Conservation (phyloP, 495 filamentous ascomycete genomes). For the Talaromyces thailandensis region DNA sequence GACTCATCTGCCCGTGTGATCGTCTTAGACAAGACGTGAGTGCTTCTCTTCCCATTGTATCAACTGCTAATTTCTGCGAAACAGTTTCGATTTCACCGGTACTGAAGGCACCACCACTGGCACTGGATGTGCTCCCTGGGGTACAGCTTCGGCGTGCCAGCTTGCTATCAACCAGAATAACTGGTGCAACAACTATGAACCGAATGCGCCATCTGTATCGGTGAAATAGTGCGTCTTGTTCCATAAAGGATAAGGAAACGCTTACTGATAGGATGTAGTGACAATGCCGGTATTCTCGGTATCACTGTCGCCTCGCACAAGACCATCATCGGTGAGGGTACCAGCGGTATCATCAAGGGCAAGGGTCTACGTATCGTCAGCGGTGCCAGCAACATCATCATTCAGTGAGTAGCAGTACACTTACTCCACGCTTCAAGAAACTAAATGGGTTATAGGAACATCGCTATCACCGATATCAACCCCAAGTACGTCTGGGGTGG, state of each 20-base stretch:
- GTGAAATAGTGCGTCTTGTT: not conserved
- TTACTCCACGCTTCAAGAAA: not conserved
- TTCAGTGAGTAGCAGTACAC: not conserved
- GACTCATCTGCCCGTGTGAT: not conserved
- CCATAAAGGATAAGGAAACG: not conserved
- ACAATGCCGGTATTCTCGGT: not conserved
- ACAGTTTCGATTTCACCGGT: not conserved
- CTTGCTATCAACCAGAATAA: conserved; percentile 43
- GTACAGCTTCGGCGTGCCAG: conserved; percentile 33
- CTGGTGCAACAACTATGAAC: conserved; percentile 37
- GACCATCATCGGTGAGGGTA: not conserved
- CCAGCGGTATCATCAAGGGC: not conserved
- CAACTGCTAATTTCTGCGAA: not conserved
- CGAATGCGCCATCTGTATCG: conserved; percentile 19
- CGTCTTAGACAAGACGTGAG: not conserved
- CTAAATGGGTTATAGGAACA: not conserved
- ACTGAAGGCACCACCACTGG: not conserved
- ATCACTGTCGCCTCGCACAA: not conserved
- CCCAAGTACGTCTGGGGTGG: not conserved
- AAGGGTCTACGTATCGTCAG: not conserved
- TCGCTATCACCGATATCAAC: not conserved
- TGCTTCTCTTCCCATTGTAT: not conserved
- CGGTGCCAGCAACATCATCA: not conserved
- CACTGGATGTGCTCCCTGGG: conserved; percentile 40
- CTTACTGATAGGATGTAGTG: not conserved